Base-by-base conservation (phyloP, 169 alveolate genomes). In the Besnoitia besnoiti region DNA sequence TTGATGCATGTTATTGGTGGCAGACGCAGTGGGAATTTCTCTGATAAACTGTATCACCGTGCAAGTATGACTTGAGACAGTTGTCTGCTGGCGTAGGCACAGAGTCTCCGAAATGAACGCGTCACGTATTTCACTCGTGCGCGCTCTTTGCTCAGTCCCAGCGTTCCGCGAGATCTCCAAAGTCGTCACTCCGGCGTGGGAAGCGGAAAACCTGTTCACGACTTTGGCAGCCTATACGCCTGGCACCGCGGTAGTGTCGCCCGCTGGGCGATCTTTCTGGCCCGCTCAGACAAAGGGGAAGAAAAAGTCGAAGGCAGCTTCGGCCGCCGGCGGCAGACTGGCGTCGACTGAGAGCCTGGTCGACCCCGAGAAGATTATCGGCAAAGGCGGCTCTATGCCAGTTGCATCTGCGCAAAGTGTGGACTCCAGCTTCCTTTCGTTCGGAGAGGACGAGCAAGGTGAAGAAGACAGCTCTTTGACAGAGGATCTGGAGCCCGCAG, bases 141-240 rank as follows among this genome's bases (percentile, higher is more conserved):
- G n/a, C n/a, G 14, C n/a, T 51, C 67, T 51, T 67, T 67, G 19
- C 40, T 3, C 87, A 77, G 87, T 14, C 21, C 50, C 50, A 27
- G 87, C 87, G 40, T 77, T 77, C 87, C 87, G 87, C 50, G 59
- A 77, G 19, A 8, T 77, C 50, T 77, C 87, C 61, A 77, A 77
- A 40, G 87, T 42, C 33, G 59, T 77, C 8, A 77, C 87, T 10
- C 62, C 87, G 21, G 50, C 47, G 50, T 77, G 87, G 87, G 87
- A 77, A 77, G 14, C 87, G n/a, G 87, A 77, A 33, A 35, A 40
- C 21, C 87, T 77, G 61, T 77, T 77, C 47, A 77, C 61, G 0
- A n/a, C 50, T 10, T 59, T 77, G 19, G 87, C 87, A 0, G 40
- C 37, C 40, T 77, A 77, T 35, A 46, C 59, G 5, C 87, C 87